Evolutionary conservation across 176 grass and related monocot species (phyloP), one percentile per base, ranked within the genome.

Genomic region (Pharus latifolius): DNA sequence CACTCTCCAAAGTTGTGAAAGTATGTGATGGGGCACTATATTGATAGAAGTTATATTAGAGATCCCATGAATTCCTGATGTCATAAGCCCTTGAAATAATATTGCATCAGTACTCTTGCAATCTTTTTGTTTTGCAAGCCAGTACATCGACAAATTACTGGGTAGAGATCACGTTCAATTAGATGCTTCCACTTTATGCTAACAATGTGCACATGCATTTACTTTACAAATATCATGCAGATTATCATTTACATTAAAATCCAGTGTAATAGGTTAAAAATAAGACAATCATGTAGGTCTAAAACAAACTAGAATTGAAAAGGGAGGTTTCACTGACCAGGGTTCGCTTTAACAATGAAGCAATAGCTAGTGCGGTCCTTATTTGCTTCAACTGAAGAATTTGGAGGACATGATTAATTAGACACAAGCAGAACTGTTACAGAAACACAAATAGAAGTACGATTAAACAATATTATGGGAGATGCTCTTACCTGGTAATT

Each of bases 301-400:
- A 53, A 81, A 77, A 33, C 18, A 56, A 27, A 57, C 10, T 50
- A 67, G 40, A 45, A 69, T n/a, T 22, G n/a, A 37, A 43, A 69
- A 76, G 59, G 35, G 6, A 74, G 35, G 73, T 71, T 80, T 69
- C 43, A 85, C 93, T 84, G 61, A 99, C 95, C 77, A 99, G 82
- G 41, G 84, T 91, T 26, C 90, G 78, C 48, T 88, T 79, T 78
- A 94, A 79, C 49, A 94, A 76, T 34, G 84, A 94, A 20, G 95
- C 95, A 55, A 99, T 56, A 11, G 90, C 90, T 22, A 99, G 76
- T 29, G 95, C 95, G 55, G 69, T 91, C 67, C 95, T 89, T 81
- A 99, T 88, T 77, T 91, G 95, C 74, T 86, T 99, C 76, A 99
- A 57, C 95, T 99, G 78, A 75, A 82, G 79, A 65, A 33, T 80